Base-by-base conservation (phyloP, 768 basidiomycete genomes). In the Lentinus brumalis region DNA sequence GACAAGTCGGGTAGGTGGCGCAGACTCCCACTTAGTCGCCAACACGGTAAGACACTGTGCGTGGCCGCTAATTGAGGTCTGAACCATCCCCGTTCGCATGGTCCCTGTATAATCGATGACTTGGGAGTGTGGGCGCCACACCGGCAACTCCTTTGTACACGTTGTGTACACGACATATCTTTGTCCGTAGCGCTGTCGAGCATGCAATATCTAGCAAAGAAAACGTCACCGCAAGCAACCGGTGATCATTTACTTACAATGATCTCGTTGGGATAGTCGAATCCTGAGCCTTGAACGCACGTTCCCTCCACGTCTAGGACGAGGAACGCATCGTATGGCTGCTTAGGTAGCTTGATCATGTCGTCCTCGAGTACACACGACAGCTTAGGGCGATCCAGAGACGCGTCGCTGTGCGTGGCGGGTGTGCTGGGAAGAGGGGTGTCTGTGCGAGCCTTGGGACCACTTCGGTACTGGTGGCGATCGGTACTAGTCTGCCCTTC, bases 211-310 rank as follows among this genome's bases (percentile, higher is more conserved):
- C 35, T 35, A 35, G 35, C 35, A 35, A 35, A 3, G 35, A 1
- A 35, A 35, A 35, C 21, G 35, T 35, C 35, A 35, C 6, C 11
- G 11, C 35, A 35, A 6, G 35, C 35, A 6, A 35, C 3, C 35
- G 1, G 7, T 35, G 1, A 35, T 11, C 21, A 1, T 35, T 11
- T 35, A 82, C 88, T 70, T 72, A 92, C 96, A 63, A 98, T 97
- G 57, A 98, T 95, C 76, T 98, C 96, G 74, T 97, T 97, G 2
- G 96, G 92, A 76, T 87, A 96, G 56, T 88, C 83, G 64, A 94
- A 92, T 16, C 82, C 81, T 38, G 85, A 81, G 40, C 88, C 89
- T 66, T 72, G 73, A 46, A 81, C 71, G 67, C 94, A 96, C 2
- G 94, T 96, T 12, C 87, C 94, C 71, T 96, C 94, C 53, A 96